Evolutionary conservation across 1,284 basidiomycete genomes (phyloP).

Genomic region (Xerocomus amazonicus): DNA sequence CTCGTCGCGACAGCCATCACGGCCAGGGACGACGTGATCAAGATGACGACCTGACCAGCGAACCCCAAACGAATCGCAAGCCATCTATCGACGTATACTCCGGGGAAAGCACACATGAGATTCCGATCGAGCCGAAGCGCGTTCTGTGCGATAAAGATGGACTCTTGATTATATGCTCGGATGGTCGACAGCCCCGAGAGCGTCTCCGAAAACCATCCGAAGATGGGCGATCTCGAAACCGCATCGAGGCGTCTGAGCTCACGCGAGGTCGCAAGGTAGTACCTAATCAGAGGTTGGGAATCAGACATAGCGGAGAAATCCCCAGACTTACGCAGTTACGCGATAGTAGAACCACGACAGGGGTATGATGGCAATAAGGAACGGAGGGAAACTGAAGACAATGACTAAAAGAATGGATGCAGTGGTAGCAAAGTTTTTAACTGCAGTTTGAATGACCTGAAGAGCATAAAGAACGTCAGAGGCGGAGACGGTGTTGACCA

Average conservation of each 20-base stretch:
- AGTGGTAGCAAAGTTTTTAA: constrained; percentile 50
- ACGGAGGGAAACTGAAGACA: constrained; percentile 76
- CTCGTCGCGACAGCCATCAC: constrained; percentile 68
- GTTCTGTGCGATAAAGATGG: constrained; percentile 74
- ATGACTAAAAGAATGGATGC: constrained; percentile 58
- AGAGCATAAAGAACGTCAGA: background rate
- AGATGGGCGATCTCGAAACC: constrained; percentile 87
- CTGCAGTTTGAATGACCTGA: constrained; percentile 65
- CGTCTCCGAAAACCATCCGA: constrained; percentile 86
- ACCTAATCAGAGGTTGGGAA: constrained; percentile 41
- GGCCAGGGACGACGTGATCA: constrained; percentile 52
- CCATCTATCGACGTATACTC: constrained; percentile 77
- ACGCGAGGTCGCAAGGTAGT: constrained; percentile 88
- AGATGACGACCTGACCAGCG: constrained; percentile 79
- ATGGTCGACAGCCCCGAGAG: constrained; percentile 85
- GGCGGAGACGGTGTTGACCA: background rate
- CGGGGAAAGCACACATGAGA: constrained; percentile 74
- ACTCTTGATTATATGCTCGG: constrained; percentile 73
- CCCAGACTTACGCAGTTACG: constrained; percentile 62
- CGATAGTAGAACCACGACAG: constrained; percentile 71
- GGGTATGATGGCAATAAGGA: constrained; percentile 75
- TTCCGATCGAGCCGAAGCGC: constrained; percentile 82
- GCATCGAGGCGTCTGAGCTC: constrained; percentile 93
- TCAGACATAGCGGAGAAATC: background rate
- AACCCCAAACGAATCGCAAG: constrained; percentile 78